Base-by-base conservation (phyloP, 1,284 basidiomycete genomes). In the Tilletiaria anomala region DNA sequence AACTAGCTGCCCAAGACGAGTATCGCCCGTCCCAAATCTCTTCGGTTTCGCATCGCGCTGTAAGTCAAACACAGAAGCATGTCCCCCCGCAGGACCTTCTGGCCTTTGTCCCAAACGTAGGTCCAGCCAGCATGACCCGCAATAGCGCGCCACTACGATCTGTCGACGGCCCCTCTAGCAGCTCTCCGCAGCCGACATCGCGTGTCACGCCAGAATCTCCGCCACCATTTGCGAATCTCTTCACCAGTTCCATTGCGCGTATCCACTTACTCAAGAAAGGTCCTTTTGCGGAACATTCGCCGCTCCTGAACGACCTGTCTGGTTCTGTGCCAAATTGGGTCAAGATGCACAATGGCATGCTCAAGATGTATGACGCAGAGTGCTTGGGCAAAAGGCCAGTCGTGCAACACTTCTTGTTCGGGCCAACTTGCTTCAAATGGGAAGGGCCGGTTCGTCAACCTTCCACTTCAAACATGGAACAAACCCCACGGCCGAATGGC, bases 361-460 rank as follows among this genome's bases (percentile, higher is more conserved):
- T 86, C 58, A 94, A 93, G 71, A 96, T 97, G 89, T 97, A 89
- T 68, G 76, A 83, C 74, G 87, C 80, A 12, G 91, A 97, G 68
- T 88, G 94, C n/a, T 71, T 94, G 21, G 78, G 80, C 8, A 96
- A 96, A 69, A 76, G 82, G n/a, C 89, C 93, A 11, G 91, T 96
- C 3, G 87, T 96, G 11, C 91, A 97, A 29, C 26, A 29, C 26
- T 29, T 29, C n/a, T n/a, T 29, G 10, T 29, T 29, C n/a, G 26
- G 26, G 8, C 26, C 8, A 8, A 8, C 8, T 29, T 8, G 10
- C 26, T 29, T 29, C 26, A 8, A 8, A 8, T 29, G 26, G 26
- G 10, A 8, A 8, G 26, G 26, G n/a, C n/a, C n/a, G n/a, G n/a
- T n/a, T n/a, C n/a, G n/a, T n/a, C n/a, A n/a, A n/a, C n/a, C n/a